These are phyloP conservation scores for Colletotrichum sidae DNA, from an alignment of 2,329 filamentous ascomycete species.

Conservation along the genomic window DNA sequence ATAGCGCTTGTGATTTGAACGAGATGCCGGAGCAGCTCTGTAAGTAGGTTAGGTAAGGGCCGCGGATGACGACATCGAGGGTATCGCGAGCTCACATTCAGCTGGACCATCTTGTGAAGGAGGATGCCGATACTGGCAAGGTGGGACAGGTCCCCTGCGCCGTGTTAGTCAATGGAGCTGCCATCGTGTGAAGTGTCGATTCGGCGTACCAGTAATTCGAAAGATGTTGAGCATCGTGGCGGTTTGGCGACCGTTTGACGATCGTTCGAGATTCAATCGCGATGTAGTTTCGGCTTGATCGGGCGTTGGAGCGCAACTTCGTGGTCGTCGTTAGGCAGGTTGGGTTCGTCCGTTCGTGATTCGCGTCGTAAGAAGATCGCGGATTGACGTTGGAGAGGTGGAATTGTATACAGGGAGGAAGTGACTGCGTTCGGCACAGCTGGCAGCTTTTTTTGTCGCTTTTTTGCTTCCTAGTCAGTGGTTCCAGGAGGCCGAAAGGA, in stretches of 20 bases:
- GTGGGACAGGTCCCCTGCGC: conserved; percentile 91
- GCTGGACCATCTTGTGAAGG: conserved; percentile 94
- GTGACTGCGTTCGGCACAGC: conserved; percentile 25
- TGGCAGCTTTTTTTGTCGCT: conserved; percentile 13
- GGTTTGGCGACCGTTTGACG: conserved; percentile 38
- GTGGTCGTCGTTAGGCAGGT: background rate
- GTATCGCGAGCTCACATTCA: conserved; percentile 73
- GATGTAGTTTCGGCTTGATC: background rate
- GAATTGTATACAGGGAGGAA: conserved; percentile 10
- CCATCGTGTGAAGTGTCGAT: conserved; percentile 13
- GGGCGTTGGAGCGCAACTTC: background rate
- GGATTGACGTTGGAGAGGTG: background rate
- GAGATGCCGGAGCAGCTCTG: conserved; percentile 98
- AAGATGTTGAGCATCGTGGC: conserved; percentile 68
- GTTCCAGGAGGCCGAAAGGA: conserved; percentile 39
- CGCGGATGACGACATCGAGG: conserved; percentile 8
- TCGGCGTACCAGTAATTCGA: conserved; percentile 64
- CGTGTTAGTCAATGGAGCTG: conserved; percentile 31
- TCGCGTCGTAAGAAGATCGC: conserved; percentile 2
- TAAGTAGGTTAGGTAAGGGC: conserved; percentile 31
- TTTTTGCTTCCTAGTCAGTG: conserved; percentile 2
- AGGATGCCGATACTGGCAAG: conserved; percentile 93
- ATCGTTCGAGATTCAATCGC: conserved; percentile 14
- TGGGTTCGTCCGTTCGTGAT: conserved; percentile 12
- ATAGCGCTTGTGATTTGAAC: conserved; percentile 97